Percentiles rank a stretch among this genome's conserved stretches.
phyloP scores from a whole-genome alignment of 83 land plant genomes.

The Picea abies region DNA sequence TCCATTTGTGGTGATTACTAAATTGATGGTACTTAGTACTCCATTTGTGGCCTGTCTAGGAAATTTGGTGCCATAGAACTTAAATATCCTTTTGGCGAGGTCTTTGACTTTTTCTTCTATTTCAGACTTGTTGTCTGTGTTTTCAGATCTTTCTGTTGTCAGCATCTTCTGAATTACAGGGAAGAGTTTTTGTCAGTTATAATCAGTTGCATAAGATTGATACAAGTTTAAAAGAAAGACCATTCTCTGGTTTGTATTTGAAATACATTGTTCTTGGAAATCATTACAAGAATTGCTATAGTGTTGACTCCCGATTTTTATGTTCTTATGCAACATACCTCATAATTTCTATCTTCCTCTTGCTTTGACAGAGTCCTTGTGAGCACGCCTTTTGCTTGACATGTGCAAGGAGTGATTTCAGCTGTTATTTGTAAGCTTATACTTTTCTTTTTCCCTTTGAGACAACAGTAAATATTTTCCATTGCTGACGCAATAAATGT shows the following conservation, averaged over 20 bases:
- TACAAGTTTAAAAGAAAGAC: neutral
- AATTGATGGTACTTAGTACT: no score
- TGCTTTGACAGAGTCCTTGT: slow-evolving; percentile 62
- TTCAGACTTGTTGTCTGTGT: neutral
- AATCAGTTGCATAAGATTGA: neutral
- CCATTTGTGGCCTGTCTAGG: neutral
- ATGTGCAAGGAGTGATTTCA: slow-evolving; percentile 75
- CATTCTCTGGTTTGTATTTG: neutral
- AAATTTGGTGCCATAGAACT: neutral
- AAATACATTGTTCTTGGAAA: neutral
- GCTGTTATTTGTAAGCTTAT: slow-evolving; percentile 68
- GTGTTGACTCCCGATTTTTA: neutral
- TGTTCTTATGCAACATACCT: neutral
- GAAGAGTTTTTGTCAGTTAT: neutral
- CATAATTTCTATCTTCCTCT: neutral
- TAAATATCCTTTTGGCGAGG: neutral
- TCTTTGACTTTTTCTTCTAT: neutral
- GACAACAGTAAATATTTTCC: neutral
- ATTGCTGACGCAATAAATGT: neutral
- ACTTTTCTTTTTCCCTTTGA: neutral
- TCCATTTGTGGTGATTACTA: no score
- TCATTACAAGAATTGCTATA: neutral
- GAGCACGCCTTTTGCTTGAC: slow-evolving; percentile 75
- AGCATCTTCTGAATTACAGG: neutral
- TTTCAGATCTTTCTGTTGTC: neutral